phyloP scores from a whole-genome alignment of 2,329 filamentous ascomycete species.

The Neopestalotiopsis clavispora region DNA sequence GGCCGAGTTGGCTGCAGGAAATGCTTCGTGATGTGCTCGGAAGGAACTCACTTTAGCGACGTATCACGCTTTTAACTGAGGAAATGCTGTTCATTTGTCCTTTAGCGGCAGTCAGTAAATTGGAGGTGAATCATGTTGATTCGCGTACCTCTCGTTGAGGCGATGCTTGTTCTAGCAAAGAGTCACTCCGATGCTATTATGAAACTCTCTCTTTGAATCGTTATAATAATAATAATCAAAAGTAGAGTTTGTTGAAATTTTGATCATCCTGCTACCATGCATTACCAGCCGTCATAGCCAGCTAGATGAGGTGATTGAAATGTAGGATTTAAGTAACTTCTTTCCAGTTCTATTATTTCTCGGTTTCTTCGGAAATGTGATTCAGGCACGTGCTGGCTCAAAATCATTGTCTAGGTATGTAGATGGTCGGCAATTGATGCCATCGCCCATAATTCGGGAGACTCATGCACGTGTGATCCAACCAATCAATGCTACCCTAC shows the following conservation, averaged over 20 bases:
- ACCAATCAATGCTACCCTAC: not conserved
- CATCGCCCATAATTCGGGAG: not conserved
- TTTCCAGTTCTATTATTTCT: not conserved
- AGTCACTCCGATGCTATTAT: not conserved
- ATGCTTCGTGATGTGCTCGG: constrained; percentile 34
- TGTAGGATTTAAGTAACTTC: not conserved
- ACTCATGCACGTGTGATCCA: not conserved
- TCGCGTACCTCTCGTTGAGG: not conserved
- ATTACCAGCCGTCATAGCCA: not conserved
- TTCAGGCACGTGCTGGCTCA: not conserved
- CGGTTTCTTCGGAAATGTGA: no score
- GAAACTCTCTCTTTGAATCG: not conserved
- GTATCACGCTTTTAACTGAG: not conserved
- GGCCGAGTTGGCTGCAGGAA: constrained; percentile 44
- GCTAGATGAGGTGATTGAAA: not conserved
- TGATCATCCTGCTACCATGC: not conserved
- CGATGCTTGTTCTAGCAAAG: not conserved
- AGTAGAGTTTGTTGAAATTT: not conserved
- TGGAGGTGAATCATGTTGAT: not conserved
- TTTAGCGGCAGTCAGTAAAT: not conserved
- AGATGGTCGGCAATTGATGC: not conserved
- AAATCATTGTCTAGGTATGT: not conserved
- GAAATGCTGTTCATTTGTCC: not conserved
- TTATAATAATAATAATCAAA: not conserved
- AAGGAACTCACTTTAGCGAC: not conserved